Evolutionary conservation across 1,284 basidiomycete species (phyloP), one percentile per base, ranked within the genome.

Genomic region (Cutaneotrichosporon sp.): DNA sequence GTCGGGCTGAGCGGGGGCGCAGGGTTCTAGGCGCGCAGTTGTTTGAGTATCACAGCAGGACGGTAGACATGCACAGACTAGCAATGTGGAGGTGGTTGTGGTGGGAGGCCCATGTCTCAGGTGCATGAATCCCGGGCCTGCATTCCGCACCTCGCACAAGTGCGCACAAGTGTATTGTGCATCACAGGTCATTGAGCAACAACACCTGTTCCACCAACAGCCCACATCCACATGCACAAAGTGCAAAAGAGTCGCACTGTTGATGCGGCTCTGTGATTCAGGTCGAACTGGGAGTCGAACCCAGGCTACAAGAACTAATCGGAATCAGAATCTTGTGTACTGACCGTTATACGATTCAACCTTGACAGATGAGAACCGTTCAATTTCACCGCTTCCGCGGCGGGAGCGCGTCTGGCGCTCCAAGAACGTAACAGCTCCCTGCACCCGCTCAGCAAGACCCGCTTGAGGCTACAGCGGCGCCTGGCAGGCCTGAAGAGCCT

Each of bases 1-100:
- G 76, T 78, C 7, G 76, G 76, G 1, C 63, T 78, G 54, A 76
- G 75, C 53, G 66, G 65, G 16, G 50, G 57, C 43, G 62, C 42
- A 4, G 63, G 64, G 2, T 67, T 67, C 61, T 66, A 63, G n/a
- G 34, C 34, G 29, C 22, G 11, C 8, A 11, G 33, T 53, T 36
- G 33, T 18, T 38, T 11, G 22, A 16, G 33, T 38, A 25, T 31
- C 51, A 38, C n/a, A 25, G 25, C 24, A 50, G 20, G 50, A 20
- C 22, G 33, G 34, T 53, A 38, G 51, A 42, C 51, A 53, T 53
- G 51, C 51, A 53, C 51, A 50, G 38, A 42, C 18, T 42, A n/a
- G 18, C 38, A n/a, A n/a, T 42, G 16, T 9, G 29, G 29, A 29
- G 9, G 38, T n/a, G 18, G 38, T 6, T n/a, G 18, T n/a, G 16